phyloP scores from a whole-genome alignment of 73 alveolate species.

The Tetrahymena malaccensis region DNA sequence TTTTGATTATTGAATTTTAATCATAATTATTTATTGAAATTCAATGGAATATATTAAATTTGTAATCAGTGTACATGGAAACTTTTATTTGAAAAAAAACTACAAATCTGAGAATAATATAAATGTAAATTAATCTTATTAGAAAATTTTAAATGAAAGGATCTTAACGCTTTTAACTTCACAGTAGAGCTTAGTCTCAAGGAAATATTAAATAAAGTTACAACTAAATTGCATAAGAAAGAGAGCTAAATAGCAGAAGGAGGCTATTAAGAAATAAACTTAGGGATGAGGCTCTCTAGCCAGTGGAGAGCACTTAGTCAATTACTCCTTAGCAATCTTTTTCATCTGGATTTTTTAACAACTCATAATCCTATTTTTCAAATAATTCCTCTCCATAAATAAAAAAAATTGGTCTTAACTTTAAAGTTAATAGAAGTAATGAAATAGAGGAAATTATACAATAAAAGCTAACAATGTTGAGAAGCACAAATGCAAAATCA shows the following conservation, averaged over 20 bases:
- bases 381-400: not conserved
- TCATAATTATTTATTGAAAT: too few relatives aligned
- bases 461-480: not conserved
- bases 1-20: too few relatives aligned
- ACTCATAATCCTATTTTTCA: not conserved
- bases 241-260: not conserved
- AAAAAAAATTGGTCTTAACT: not conserved
- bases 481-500: not conserved
- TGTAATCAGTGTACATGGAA: not conserved
- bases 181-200: not conserved
- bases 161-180: not conserved
- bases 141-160: not conserved
- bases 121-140: not conserved
- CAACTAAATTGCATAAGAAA: not conserved
- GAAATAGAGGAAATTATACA: not conserved
- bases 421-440: not conserved
- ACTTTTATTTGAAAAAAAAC: not conserved
- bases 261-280: not conserved
- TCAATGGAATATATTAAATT: too few relatives aligned
- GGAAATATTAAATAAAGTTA: not conserved
- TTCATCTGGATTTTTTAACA: not conserved
- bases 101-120: not conserved
- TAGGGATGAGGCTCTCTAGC: not conserved
- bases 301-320: not conserved
- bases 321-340: not conserved